Conservation (phyloP, 2,329 filamentous ascomycete species). For the Pyricularia grisea region DNA sequence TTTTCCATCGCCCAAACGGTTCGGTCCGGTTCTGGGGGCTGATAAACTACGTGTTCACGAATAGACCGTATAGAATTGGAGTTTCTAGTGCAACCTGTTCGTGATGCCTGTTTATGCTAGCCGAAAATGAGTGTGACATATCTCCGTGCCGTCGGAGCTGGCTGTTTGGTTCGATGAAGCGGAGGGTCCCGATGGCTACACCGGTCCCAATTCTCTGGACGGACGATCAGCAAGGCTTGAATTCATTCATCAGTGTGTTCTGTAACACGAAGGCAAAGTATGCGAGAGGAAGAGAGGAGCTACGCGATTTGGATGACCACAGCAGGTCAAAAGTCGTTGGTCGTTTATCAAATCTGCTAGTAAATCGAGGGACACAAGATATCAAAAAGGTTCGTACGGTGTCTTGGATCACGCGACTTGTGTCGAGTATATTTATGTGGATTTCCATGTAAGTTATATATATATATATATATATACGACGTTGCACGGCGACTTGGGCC, state of each 20-base stretch:
- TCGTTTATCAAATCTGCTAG: no score
- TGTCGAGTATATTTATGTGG: background rate
- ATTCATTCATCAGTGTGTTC: background rate
- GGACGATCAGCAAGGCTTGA: background rate
- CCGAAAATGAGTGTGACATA: background rate
- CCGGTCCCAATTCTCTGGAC: background rate
- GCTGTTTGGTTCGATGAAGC: background rate
- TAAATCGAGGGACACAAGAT: no score
- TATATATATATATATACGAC: no score
- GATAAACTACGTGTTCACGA: background rate
- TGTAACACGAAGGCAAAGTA: background rate
- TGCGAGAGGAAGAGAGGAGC: background rate
- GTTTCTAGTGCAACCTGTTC: background rate
- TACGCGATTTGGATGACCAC: background rate
- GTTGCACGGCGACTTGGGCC: no score
- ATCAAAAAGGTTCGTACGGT: background rate
- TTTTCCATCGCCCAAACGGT: background rate
- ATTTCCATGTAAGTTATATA: no score
- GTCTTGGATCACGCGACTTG: background rate
- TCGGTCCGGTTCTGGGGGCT: background rate
- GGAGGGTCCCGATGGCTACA: background rate
- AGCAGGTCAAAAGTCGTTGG: no score
- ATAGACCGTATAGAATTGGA: background rate
- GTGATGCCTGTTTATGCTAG: background rate
- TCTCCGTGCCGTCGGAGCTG: background rate